These are phyloP conservation scores for Nemophila menziesii DNA, from an alignment of 257 asterid genomes.

Conservation along the genomic window DNA sequence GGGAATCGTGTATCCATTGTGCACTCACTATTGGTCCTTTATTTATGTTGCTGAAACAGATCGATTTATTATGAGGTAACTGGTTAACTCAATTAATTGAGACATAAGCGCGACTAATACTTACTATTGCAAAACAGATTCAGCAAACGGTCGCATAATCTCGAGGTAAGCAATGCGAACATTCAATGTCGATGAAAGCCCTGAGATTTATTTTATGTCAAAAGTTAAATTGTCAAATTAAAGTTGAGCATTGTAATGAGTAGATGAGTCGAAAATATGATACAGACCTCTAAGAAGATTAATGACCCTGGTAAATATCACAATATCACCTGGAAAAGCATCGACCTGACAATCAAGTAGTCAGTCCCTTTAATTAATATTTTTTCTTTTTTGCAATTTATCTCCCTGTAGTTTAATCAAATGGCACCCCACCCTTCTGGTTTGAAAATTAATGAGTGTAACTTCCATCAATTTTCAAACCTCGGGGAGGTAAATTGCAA, in stretches of 20 bases:
- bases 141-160: conserved; percentile 97
- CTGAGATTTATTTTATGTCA: conserved; percentile 41
- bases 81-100: conserved; percentile 5
- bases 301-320: conserved; percentile 84
- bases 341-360: conserved; percentile 52
- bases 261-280: background rate
- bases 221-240: conserved; percentile 12
- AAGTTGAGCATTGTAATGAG: conserved; percentile 15
- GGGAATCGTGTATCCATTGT: conserved; percentile 67
- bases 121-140: conserved; percentile 76
- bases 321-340: conserved; percentile 97
- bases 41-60: conserved; percentile 55
- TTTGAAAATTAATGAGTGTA: no score
- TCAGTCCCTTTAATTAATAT: conserved; percentile 10
- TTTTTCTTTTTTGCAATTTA: no score
- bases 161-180: conserved; percentile 69
- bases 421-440: no score
- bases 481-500: no score
- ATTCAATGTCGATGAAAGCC: conserved; percentile 87
- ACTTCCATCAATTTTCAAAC: no score
- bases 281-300: conserved; percentile 83
- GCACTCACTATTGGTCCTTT: conserved; percentile 55
- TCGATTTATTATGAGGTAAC: conserved; percentile 18
- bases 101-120: conserved; percentile 15
- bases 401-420: no score